Conservation (phyloP, 345 rosid species). For the Euphorbia tirucalli region DNA sequence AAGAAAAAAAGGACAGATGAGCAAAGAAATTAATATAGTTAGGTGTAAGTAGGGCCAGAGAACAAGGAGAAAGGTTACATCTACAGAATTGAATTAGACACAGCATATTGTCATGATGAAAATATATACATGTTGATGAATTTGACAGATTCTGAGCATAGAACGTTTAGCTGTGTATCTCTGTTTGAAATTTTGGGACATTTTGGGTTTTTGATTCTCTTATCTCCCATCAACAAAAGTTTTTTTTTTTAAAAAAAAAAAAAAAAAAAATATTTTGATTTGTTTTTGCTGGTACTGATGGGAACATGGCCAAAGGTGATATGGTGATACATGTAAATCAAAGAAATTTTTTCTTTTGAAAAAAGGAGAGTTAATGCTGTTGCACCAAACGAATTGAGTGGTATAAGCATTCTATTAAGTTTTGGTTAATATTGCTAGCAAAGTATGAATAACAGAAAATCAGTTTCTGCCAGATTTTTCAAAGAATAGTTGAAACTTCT, state of each 20-base stretch:
- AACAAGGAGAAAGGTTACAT: constrained; percentile 23
- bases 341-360: neutral
- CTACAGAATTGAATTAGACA: constrained; percentile 4
- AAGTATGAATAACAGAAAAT: no score
- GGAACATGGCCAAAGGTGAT: neutral
- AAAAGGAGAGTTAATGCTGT: no score
- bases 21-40: constrained; percentile 11
- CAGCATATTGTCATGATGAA: neutral
- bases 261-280: no score
- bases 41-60: constrained; percentile 29
- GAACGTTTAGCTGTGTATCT: neutral
- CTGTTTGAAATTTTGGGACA: neutral
- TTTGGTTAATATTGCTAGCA: no score
- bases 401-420: no score
- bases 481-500: no score
- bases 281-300: no score
- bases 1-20: neutral
- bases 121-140: neutral
- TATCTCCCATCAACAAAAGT: no score
- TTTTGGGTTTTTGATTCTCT: neutral
- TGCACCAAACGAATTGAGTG: no score
- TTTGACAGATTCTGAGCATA: neutral
- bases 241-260: no score
- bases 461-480: no score
- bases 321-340: neutral